Evolutionary conservation across 1,284 basidiomycete genomes (phyloP).

Genomic region (Trichosporon faecale): DNA sequence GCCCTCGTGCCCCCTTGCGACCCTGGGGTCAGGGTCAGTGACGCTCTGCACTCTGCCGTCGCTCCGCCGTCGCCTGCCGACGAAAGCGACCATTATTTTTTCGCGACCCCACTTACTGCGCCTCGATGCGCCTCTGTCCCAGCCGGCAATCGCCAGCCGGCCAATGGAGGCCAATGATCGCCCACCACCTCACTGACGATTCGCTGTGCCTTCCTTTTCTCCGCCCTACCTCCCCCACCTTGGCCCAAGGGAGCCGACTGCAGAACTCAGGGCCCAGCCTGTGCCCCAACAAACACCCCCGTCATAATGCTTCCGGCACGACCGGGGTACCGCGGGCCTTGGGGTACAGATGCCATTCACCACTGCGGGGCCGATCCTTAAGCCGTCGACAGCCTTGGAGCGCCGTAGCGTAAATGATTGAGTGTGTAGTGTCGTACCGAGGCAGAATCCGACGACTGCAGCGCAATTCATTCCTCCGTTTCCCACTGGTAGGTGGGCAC

Average conservation of each 20-base stretch:
- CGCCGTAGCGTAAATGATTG: not conserved
- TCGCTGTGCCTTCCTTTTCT: not conserved
- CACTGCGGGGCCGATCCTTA: not conserved
- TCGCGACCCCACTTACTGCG: conserved; percentile 1
- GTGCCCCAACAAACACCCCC: conserved; percentile 1
- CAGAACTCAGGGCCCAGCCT: not conserved
- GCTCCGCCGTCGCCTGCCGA: not conserved
- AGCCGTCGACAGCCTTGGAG: not conserved
- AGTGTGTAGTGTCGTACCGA: not conserved
- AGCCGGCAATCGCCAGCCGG: not conserved
- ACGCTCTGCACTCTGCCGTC: not conserved
- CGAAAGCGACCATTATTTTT: conserved; percentile 4
- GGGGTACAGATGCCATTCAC: not conserved
- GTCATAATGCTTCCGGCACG: not conserved
- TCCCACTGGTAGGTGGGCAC: not conserved
- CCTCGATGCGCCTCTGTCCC: not conserved
- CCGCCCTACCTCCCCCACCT: conserved; percentile 9
- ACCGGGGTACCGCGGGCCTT: not conserved
- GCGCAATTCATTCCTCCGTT: not conserved
- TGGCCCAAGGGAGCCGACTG: not conserved
- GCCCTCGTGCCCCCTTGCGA: not conserved
- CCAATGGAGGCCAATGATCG: not conserved
- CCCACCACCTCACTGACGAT: not conserved
- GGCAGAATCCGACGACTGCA: not conserved
- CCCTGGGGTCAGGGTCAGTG: not conserved